These are phyloP conservation scores for Spongospora subterranea DNA, from an alignment of 208 protist species.

Conservation along the genomic window DNA sequence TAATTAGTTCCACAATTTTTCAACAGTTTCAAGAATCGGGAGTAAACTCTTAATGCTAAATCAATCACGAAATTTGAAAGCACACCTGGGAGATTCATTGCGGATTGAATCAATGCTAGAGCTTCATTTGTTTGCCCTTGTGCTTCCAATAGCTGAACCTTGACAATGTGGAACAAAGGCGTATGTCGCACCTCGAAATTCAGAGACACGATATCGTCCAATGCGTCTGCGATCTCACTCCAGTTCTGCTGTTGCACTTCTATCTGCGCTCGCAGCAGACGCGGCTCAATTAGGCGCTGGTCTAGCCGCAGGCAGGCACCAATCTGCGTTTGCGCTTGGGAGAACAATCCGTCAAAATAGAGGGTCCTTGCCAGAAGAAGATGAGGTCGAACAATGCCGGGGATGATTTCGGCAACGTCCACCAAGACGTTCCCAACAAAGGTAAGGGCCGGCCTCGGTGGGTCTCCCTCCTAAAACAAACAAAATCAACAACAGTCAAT, in stretches of 20 bases:
- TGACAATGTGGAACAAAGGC: background rate
- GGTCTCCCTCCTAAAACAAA: background rate
- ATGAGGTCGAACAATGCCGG: background rate
- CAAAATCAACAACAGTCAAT: no score
- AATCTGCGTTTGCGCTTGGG: background rate
- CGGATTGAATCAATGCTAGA: conserved; percentile 37
- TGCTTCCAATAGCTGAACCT: background rate
- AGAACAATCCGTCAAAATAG: background rate
- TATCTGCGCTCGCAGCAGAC: conserved; percentile 26
- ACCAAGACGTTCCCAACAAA: background rate
- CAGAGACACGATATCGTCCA: background rate
- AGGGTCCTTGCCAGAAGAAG: background rate
- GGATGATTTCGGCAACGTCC: background rate
- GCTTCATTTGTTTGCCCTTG: background rate
- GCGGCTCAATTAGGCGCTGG: background rate
- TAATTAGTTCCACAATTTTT: no score
- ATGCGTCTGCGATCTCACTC: background rate
- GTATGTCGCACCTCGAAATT: conserved; percentile 47
- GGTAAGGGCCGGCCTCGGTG: background rate
- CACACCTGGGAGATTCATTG: conserved; percentile 43
- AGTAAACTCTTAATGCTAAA: background rate
- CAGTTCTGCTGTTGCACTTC: background rate
- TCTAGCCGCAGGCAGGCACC: background rate
- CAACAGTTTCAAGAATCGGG: no score
- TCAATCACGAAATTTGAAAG: background rate